phyloP scores from a whole-genome alignment of 345 rosid species.

The Lumnitzera racemosa region DNA sequence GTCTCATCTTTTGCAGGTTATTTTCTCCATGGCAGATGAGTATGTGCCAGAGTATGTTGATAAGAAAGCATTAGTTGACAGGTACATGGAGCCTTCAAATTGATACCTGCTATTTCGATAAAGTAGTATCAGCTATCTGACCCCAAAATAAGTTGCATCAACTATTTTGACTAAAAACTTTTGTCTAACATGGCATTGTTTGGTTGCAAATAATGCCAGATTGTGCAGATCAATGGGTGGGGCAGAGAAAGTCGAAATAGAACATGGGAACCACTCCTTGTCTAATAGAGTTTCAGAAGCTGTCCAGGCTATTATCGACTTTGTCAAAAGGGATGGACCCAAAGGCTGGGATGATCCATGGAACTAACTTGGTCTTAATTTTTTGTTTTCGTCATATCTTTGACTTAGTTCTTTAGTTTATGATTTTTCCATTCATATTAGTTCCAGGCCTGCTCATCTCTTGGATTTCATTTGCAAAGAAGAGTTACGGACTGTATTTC shows the following conservation, averaged over 20 bases:
- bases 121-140: no score
- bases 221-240: slow-evolving; percentile 95
- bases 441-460: no score
- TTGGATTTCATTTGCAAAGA: no score
- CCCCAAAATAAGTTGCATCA: no score
- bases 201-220: slow-evolving; percentile 30
- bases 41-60: slow-evolving; percentile 83
- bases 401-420: no score
- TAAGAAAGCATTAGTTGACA: slow-evolving; percentile 77
- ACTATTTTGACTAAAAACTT: no score
- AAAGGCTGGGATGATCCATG: slow-evolving; percentile 99
- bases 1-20: slow-evolving; percentile 41
- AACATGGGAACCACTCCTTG: slow-evolving; percentile 88
- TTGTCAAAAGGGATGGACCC: slow-evolving; percentile 80
- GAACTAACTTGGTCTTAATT: slow-evolving; percentile 27
- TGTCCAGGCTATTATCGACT: slow-evolving; percentile 62
- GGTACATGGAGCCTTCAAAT: slow-evolving; percentile 23
- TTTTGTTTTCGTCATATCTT: no score
- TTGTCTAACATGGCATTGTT: no score
- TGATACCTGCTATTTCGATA: no score
- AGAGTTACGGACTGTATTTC: no score
- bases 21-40: slow-evolving; percentile 89
- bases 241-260: slow-evolving; percentile 83
- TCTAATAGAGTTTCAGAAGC: slow-evolving; percentile 78
- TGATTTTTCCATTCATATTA: no score